phyloP scores from a whole-genome alignment of 2,329 filamentous ascomycete species.

The Fragosphaeria purpurea region DNA sequence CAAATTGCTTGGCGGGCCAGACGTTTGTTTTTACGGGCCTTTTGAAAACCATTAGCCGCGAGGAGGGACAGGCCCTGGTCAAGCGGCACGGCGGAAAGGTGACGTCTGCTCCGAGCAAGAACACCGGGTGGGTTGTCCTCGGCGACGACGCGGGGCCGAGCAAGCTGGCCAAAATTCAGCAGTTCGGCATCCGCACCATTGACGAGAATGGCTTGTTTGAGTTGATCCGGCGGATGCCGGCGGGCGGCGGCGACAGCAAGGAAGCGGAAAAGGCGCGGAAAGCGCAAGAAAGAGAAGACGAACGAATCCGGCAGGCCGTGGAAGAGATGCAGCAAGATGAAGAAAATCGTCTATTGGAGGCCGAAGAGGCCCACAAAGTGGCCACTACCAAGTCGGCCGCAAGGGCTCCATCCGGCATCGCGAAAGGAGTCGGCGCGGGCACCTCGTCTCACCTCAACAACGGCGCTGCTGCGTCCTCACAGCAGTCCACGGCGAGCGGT shows the following conservation, averaged over 20 bases:
- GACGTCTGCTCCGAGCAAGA: conserved; percentile 73
- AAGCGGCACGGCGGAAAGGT: conserved; percentile 94
- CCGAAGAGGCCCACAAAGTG: conserved; percentile 43
- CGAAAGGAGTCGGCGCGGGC: no score
- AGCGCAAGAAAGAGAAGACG: conserved; percentile 76
- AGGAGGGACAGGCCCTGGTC: conserved; percentile 75
- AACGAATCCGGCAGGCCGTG: conserved; percentile 70
- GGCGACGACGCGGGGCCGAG: conserved; percentile 86
- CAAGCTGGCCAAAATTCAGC: conserved; percentile 78
- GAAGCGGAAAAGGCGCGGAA: conserved; percentile 77
- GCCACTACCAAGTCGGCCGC: conserved; percentile 28
- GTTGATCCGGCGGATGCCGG: conserved; percentile 69
- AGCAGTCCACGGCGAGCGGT: background rate
- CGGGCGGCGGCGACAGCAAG: conserved; percentile 78
- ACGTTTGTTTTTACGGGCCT: conserved; percentile 94
- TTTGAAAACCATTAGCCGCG: conserved; percentile 67
- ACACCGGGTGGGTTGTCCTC: conserved; percentile 88
- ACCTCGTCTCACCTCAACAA: no score
- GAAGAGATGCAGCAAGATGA: conserved; percentile 81
- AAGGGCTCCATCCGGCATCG: background rate
- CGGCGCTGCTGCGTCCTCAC: background rate
- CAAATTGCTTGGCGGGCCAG: conserved; percentile 82
- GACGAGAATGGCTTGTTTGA: conserved; percentile 87
- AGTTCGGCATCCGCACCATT: conserved; percentile 78
- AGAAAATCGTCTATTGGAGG: conserved; percentile 42